These are phyloP conservation scores for Cryptosporidium xiaoi DNA, from an alignment of 169 alveolate species.

Conservation along the genomic window DNA sequence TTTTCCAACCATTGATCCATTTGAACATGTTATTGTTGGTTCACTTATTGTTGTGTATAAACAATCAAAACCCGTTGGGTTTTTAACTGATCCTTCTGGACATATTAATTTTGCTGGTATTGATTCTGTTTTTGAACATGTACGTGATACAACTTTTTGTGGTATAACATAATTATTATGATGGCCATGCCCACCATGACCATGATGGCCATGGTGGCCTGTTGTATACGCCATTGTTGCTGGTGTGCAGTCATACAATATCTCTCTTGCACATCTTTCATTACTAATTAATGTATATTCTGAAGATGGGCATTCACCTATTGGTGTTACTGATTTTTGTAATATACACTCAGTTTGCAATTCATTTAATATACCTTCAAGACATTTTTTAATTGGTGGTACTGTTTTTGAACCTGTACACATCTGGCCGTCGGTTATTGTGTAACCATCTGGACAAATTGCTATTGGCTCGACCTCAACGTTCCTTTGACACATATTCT, in stretches of 20 bases:
- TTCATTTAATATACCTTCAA: constrained; percentile 41
- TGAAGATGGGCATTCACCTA: constrained; percentile 39
- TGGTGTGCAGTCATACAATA: constrained; percentile 66
- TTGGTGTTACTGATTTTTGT: constrained; percentile 56
- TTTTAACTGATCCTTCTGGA: constrained; percentile 55
- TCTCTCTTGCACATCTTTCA: constrained; percentile 56
- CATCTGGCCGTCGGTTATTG: constrained; percentile 66
- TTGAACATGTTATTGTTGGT: constrained; percentile 47
- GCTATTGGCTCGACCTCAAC: constrained; percentile 45
- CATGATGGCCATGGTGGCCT: constrained; percentile 8
- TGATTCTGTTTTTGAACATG: constrained; percentile 56
- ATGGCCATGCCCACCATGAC: constrained; percentile 59
- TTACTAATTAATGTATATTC: constrained; percentile 55
- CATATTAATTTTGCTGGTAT: constrained; percentile 47
- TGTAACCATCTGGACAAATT: constrained; percentile 49
- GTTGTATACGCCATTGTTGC: constrained; percentile 1
- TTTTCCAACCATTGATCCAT: constrained; percentile 56
- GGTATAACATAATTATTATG: constrained; percentile 42
- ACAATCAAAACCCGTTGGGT: constrained; percentile 52
- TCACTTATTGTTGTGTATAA: constrained; percentile 42
- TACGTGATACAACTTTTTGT: constrained; percentile 38
- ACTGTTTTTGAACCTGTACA: constrained; percentile 63
- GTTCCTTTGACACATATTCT: constrained; percentile 60
- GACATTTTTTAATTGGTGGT: constrained; percentile 54
- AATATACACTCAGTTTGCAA: constrained; percentile 45